Base-by-base conservation (phyloP, 2,329 filamentous ascomycete genomes). In the Cladophialophora psammophila region DNA sequence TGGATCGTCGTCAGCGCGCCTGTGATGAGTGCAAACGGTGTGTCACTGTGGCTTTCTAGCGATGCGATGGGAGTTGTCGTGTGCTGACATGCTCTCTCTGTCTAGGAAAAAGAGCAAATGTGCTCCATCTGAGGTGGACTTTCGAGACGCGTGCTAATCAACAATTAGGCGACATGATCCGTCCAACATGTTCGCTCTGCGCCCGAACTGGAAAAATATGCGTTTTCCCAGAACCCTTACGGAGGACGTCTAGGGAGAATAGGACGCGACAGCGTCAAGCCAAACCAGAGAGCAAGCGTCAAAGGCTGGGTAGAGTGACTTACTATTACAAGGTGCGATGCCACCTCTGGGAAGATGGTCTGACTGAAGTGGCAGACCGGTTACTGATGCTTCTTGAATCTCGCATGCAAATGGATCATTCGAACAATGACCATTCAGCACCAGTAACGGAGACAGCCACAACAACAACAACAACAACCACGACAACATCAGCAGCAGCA, bases 61-160 rank as follows among this genome's bases (percentile, higher is more conserved):
- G 13, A 31, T 6, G 20, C 42, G 20, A 15, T 48, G 42, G 42
- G 8, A 15, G 42, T 15, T 15, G 42, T 12, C 15, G 42, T 18
- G 13, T n/a, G 26, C 52, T 54, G 52, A 34, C 31, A 54, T 54
- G 52, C n/a, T 20, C 52, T 26, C 26, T 26, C 3, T 2, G 2
- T 26, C 26, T 26, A 54, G 52, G 52, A 54, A 54, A 31, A 54
- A 54, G 52, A 54, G n/a, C n/a, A 54, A 54, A 34, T 54, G 52
- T 54, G 31, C n/a, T 13, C n/a, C 31, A 18, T 54, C 26, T 31
- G 52, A 54, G n/a, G 18, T 31, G 13, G 2, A 34, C 52, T 54
- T 26, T 54, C 52, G n/a, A 26, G 26, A 26, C 26, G 2, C 26
- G 26, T 26, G 26, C 26, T 26, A 26, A 26, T 26, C 26, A 26